Evolutionary conservation across 2,329 filamentous ascomycete species (phyloP), one percentile per base, ranked within the genome.

Genomic region (Amauroascus niger): DNA sequence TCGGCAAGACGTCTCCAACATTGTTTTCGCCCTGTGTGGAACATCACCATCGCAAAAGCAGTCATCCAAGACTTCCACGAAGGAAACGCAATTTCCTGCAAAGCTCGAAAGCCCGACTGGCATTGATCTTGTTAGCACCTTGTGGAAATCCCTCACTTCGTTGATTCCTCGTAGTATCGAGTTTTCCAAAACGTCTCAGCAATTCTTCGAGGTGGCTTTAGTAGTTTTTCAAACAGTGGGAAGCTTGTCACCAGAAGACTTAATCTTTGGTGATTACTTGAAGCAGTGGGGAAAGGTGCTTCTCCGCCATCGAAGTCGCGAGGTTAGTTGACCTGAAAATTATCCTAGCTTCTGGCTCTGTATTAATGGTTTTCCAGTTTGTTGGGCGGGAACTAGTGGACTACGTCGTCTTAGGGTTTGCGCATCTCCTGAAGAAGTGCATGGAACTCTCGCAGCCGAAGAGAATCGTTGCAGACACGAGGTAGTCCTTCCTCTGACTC

Each of bases 341-440:
- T n/a, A 13, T 14, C 1, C 22, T 30, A 4, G 9, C 4, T 43
- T 35, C 5, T 28, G 18, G 1, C 11, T n/a, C 11, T 6, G 1
- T 54, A 24, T 61, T 70, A 58, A 69, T 48, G 9, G 1, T 20
- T n/a, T 32, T 18, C 9, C 55, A 73, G 67, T 73, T 74, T 57
- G 73, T 76, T 55, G 74, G 74, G 18, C 68, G 74, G 24, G 71
- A 74, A 46, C 65, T 63, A 14, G 63, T 68, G 16, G 74, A 76
- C 59, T 63, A 69, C 53, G 61, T 76, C 37, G 63, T 74, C 20
- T 56, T 70, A 20, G 73, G 73, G 7, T 69, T 76, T 54, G 66
- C 68, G 49, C 68, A 66, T 48, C 67, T 76, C 16, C 49, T 76
- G n/a, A 68, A 68, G 55, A 64, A 64, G 49, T 73, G 71, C 55